These are phyloP conservation scores for Fagopyrum homotropicum DNA, from an alignment of 148 eudicot genomes.

Conservation along the genomic window DNA sequence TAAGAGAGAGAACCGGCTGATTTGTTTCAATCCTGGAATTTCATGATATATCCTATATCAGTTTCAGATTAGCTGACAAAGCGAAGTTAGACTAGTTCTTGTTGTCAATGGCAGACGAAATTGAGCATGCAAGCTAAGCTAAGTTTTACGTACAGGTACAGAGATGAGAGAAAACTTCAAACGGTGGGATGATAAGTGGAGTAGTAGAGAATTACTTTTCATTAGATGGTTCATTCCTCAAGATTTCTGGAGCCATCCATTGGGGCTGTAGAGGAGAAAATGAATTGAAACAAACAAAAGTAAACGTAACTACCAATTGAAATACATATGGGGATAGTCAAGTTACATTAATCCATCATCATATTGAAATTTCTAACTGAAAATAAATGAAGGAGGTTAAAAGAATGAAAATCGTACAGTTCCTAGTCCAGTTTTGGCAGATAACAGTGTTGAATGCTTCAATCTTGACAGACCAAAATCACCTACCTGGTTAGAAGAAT, in stretches of 20 bases:
- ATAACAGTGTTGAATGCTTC: slow-evolving; percentile 66
- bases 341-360: not conserved
- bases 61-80: not conserved
- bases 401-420: slow-evolving; percentile 36
- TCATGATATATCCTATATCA: not conserved
- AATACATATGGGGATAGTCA: not conserved
- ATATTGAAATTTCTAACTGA: not conserved
- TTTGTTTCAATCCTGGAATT: not conserved
- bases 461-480: slow-evolving; percentile 79
- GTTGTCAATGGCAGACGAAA: not conserved
- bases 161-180: not conserved
- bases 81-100: not conserved
- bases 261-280: slow-evolving; percentile 55
- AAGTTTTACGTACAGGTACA: not conserved
- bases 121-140: not conserved
- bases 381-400: not conserved
- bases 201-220: slow-evolving; percentile 38
- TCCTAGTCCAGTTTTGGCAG: slow-evolving; percentile 79
- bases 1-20: not conserved
- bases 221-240: slow-evolving; percentile 71
- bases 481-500: slow-evolving; percentile 48
- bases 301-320: not conserved
- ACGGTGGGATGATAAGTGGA: not conserved
- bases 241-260: slow-evolving; percentile 97
- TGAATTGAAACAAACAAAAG: not conserved